A percentile compares a stretch with the other conserved stretches of the same genome.
These are phyloP conservation scores for Plasmopara viticola DNA, from an alignment of 352 stramenopile genomes.

Conservation along the genomic window DNA sequence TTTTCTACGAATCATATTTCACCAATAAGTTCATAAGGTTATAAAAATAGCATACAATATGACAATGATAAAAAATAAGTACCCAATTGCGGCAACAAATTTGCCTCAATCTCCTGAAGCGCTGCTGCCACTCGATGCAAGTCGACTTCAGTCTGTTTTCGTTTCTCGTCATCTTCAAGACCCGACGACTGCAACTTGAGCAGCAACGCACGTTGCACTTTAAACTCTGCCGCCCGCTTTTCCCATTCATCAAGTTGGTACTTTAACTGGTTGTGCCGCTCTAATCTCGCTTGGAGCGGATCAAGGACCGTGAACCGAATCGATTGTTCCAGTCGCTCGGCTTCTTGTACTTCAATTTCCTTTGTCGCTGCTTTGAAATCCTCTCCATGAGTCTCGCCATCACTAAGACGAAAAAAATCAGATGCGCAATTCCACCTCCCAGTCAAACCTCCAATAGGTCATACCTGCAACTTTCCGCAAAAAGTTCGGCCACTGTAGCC, in stretches of 20 bases:
- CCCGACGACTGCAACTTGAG: constrained; percentile 31
- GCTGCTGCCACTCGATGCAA: constrained; percentile 37
- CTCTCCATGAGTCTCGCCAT: constrained; percentile 20
- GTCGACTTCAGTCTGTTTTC: constrained; percentile 26
- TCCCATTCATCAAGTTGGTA: constrained; percentile 26
- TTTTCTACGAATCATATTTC: constrained; percentile 25
- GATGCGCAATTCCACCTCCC: neutral
- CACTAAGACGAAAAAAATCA: constrained; percentile 12
- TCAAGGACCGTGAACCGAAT: constrained; percentile 74
- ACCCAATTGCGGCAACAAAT: constrained; percentile 41
- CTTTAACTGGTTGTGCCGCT: constrained; percentile 43
- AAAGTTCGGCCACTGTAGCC: constrained; percentile 45
- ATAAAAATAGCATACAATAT: too few species aligned
- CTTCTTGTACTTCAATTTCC: constrained; percentile 45
- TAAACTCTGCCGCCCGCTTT: constrained; percentile 18
- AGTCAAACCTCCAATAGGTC: constrained; percentile 3
- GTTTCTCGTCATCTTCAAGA: constrained; percentile 40
- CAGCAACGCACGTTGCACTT: constrained; percentile 16
- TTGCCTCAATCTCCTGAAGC: constrained; percentile 30
- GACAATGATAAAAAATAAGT: neutral
- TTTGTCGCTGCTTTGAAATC: constrained; percentile 50
- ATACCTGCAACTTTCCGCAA: constrained; percentile 47
- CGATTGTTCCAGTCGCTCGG: constrained; percentile 66
- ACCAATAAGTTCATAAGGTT: constrained; percentile 18
- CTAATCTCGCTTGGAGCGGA: constrained; percentile 44